Base-by-base conservation (phyloP, 148 eudicot genomes). In the Vaccinium vitisidaea region DNA sequence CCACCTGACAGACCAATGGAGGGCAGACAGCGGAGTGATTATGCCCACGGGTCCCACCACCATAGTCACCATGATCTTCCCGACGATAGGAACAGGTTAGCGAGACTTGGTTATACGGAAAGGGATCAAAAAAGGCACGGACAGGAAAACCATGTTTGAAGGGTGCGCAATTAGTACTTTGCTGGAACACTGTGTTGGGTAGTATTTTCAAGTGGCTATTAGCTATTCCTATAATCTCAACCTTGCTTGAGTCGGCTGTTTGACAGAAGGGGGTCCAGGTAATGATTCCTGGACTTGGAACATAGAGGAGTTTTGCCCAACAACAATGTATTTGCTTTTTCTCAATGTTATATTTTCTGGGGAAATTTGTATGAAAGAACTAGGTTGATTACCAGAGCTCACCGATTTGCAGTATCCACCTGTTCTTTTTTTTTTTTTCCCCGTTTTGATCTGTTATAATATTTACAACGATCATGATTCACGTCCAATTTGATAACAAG, bases 121-220 rank as follows among this genome's bases (percentile, higher is more conserved):
- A 88, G 92, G 89, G 98, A 93, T 76, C 93, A 91, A 81, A 94
- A 92, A 84, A 90, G 96, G 91, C 93, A 91, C 71, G 75, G 84
- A 56, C 94, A 84, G 84, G 94, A 93, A 77, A 93, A 91, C 86
- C 94, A 91, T 87, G 93, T 85, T 61, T 91, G 89, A 92, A 55
- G 83, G n/a, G 25, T 54, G 86, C 43, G 58, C 53, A 46, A 0
- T 61, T 16, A 25, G 27, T 30, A 13, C 8, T 70, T n/a, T 13
- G 75, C 75, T 70, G 43, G 75, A 69, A 9, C 15, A 6, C 1
- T 80, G 54, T 11, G 12, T 80, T 65, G 7, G 19, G n/a, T 61
- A 48, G 32, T 10, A 63, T 25, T 30, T 27, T 63, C 36, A n/a
- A 23, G 32, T 61, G 39, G 18, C 43, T 50, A 43, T 63, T 15